A percentile compares a stretch with the other conserved stretches of the same genome.
phyloP scores from a whole-genome alignment of 1,139 yeast genomes.

The Yarrowia galli region DNA sequence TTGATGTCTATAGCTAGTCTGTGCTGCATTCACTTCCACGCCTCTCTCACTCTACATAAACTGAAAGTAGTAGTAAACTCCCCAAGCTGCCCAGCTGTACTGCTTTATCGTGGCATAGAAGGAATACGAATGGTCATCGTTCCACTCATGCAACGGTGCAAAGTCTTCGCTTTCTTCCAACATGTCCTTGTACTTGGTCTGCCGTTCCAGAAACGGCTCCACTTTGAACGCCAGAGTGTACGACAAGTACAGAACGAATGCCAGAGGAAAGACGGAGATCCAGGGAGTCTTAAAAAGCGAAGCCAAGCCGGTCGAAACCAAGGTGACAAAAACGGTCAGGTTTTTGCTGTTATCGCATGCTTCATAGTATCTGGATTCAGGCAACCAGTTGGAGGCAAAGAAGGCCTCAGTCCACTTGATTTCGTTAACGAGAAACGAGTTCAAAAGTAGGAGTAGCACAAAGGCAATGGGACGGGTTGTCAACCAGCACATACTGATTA shows the following conservation, averaged over 20 bases:
- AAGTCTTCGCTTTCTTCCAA: constrained; percentile 1
- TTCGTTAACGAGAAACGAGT: constrained; percentile 17
- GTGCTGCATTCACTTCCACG: too few species aligned
- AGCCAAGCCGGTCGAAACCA: not conserved
- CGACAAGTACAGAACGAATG: not conserved
- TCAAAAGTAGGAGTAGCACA: not conserved
- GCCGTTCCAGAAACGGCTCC: not conserved
- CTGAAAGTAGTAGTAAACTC: constrained; percentile 3
- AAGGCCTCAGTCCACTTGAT: constrained; percentile 6
- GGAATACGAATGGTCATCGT: not conserved
- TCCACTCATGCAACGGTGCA: not conserved
- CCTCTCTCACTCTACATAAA: not conserved
- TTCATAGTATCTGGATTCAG: not conserved
- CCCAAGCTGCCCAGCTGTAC: not conserved
- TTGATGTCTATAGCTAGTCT: too few species aligned
- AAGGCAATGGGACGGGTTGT: not conserved
- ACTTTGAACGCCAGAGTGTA: not conserved
- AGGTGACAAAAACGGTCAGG: not conserved
- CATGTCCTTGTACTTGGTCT: constrained; percentile 4
- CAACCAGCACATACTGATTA: not conserved
- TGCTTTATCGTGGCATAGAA: not conserved
- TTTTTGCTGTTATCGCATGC: not conserved
- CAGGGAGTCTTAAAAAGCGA: not conserved
- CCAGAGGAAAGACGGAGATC: not conserved
- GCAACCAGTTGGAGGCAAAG: constrained; percentile 22